Evolutionary conservation across 345 rosid genomes (phyloP), one percentile per base, ranked within the genome.

Genomic region (Chamaenerion angustifolium): DNA sequence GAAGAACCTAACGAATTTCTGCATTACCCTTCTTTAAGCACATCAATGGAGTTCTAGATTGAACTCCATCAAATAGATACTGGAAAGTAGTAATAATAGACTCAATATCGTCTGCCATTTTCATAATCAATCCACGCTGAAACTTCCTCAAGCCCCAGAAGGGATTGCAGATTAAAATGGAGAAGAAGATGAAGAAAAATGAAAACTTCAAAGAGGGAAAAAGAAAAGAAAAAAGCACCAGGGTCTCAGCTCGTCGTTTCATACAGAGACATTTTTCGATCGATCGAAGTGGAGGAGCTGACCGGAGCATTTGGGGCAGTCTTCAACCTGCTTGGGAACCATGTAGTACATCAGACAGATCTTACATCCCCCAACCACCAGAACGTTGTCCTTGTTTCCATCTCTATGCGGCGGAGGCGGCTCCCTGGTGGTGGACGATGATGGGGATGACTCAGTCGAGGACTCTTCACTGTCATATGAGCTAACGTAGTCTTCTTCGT

Each of bases 351-450:
- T 90, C 12, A 79, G 71, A 66, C 98, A 90, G 69, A 79, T 76
- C 67, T 86, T 86, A 84, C 98, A 89, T 56, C 98, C 98, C 11
- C 79, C 95, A 8, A 89, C 95, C 14, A 89, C 98, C 65, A 89
- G 61, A 14, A 83, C 88, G 16, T 61, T 69, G 13, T 72, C 76
- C 41, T 75, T 68, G 31, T 66, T 68, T 31, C 59, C 72, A 25
- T 18, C 70, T 40, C 59, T 70, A 25, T 18, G 46, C 31, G 40
- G 52, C 49, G 46, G 42, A 6, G 16, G 58, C 48, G 59, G 47
- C 23, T 71, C 73, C 67, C 66, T 72, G 11, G 42, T 13, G 11
- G 43, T 27, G 35, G 55, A 4, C 10, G 21, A 40, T 27, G 67
- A 56, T 50, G 78, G 79, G 16, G 85, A 74, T 11, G 81, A 77